These are phyloP conservation scores for Kluyveromyces starmeri DNA, from an alignment of 805 yeast genomes.

Conservation along the genomic window DNA sequence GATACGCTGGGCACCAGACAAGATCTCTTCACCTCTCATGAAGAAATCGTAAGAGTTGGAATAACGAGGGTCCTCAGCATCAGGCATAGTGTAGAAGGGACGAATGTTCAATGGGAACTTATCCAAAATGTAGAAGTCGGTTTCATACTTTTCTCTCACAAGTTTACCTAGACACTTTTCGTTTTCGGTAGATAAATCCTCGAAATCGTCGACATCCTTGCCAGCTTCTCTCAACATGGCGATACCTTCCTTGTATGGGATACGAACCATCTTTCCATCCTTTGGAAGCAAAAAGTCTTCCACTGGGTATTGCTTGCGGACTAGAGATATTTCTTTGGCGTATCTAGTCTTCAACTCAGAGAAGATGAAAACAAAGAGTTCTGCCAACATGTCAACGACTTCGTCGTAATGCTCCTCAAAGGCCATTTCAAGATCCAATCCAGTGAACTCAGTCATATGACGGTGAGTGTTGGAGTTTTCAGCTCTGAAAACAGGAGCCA, in stretches of 20 bases:
- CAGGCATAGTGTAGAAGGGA: slow-evolving; percentile 99
- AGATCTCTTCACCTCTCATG: slow-evolving; percentile 99
- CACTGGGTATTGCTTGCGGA: slow-evolving; percentile 92
- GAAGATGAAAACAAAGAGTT: slow-evolving; percentile 83
- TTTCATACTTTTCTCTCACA: slow-evolving; percentile 88
- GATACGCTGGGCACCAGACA: slow-evolving; percentile 99
- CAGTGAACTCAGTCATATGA: slow-evolving; percentile 98
- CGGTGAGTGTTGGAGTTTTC: slow-evolving; percentile 99
- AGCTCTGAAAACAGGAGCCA: slow-evolving; percentile 98
- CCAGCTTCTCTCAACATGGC: slow-evolving; percentile 80
- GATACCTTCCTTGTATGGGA: slow-evolving; percentile 88
- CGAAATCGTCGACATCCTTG: slow-evolving; percentile 66
- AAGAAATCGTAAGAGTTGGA: slow-evolving; percentile 98
- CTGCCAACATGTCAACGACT: slow-evolving; percentile 53
- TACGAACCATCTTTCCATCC: slow-evolving; percentile 86
- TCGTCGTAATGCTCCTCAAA: slow-evolving; percentile 98
- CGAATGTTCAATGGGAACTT: slow-evolving; percentile 95
- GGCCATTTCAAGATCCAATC: slow-evolving; percentile 96
- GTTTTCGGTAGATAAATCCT: slow-evolving; percentile 87
- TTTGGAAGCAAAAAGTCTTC: slow-evolving; percentile 94
- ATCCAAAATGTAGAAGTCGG: slow-evolving; percentile 96
- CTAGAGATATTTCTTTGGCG: slow-evolving; percentile 75
- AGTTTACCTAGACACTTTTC: slow-evolving; percentile 88
- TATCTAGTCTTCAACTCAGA: slow-evolving; percentile 71
- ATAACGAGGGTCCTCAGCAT: slow-evolving; percentile 80